These are phyloP conservation scores for Phaffia rhodozyma DNA, from an alignment of 1,284 basidiomycete genomes.

Conservation along the genomic window DNA sequence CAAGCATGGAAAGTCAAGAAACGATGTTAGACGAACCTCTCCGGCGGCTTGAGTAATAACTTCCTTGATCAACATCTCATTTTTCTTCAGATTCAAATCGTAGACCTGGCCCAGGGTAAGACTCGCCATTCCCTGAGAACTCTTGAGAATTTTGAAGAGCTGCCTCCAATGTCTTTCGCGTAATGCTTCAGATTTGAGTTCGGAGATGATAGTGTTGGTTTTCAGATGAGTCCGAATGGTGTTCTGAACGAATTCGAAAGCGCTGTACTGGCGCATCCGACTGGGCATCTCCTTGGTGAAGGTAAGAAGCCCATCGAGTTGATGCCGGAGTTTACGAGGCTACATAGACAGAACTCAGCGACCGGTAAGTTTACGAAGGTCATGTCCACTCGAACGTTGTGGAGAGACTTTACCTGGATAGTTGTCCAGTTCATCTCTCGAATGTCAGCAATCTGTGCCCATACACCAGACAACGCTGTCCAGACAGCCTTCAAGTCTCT, in stretches of 20 bases:
- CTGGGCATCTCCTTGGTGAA: constrained; percentile 98
- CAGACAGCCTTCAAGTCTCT: constrained; percentile 95
- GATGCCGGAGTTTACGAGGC: constrained; percentile 86
- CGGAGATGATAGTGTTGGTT: constrained; percentile 74
- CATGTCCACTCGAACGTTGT: neutral
- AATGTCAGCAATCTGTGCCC: constrained; percentile 84
- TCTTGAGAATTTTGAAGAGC: constrained; percentile 78
- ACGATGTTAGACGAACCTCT: constrained; percentile 47
- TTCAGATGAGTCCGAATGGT: constrained; percentile 74
- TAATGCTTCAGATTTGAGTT: constrained; percentile 92
- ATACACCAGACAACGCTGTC: constrained; percentile 95
- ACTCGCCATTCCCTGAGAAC: constrained; percentile 46
- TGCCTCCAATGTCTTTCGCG: constrained; percentile 98
- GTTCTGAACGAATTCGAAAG: constrained; percentile 97
- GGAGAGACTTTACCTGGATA: constrained; percentile 41
- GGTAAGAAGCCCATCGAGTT: constrained; percentile 73
- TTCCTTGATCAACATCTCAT: constrained; percentile 82
- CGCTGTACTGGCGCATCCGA: constrained; percentile 96
- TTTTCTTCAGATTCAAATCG: constrained; percentile 88
- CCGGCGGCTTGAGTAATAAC: constrained; percentile 96
- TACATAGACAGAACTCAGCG: constrained; percentile 30
- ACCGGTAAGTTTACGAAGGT: neutral
- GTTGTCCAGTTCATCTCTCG: constrained; percentile 83
- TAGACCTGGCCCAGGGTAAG: constrained; percentile 97
- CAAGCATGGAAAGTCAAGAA: neutral